Conservation (phyloP, 306 rosid genomes). For the Spatholobus suberectus region DNA sequence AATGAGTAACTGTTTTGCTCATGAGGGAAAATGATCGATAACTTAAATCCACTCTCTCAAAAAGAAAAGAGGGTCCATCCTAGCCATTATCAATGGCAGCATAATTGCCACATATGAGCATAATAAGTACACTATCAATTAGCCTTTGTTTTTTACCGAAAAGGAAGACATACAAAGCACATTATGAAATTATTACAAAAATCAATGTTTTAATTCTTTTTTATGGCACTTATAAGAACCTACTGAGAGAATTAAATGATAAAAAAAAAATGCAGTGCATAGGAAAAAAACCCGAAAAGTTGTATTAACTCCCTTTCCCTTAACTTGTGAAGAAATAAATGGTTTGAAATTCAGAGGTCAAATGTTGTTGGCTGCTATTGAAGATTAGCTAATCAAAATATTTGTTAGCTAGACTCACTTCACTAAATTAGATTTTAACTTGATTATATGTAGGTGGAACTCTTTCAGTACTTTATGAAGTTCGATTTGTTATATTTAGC, state of each 20-base stretch:
- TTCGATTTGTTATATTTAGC: neutral
- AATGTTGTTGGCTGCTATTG: neutral
- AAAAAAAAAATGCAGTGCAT: neutral
- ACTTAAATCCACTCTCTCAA: slow-evolving; percentile 36
- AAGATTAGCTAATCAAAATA: neutral
- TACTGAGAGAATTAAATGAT: neutral
- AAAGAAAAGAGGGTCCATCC: slow-evolving; percentile 46
- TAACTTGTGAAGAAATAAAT: neutral
- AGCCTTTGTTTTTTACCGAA: slow-evolving; percentile 40
- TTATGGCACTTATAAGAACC: neutral
- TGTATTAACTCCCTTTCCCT: neutral
- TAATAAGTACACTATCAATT: slow-evolving; percentile 52
- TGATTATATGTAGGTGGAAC: slow-evolving; percentile 13
- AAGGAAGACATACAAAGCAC: slow-evolving; percentile 34
- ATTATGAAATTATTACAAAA: slow-evolving; percentile 32
- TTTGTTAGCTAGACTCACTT: neutral
- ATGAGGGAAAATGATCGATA: slow-evolving; percentile 53
- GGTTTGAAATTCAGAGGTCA: neutral
- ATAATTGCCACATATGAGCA: slow-evolving; percentile 51
- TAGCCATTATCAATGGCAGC: slow-evolving; percentile 52
- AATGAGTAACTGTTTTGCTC: slow-evolving; percentile 54
- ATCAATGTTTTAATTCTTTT: slow-evolving; percentile 21
- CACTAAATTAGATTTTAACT: neutral
- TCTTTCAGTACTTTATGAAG: neutral
- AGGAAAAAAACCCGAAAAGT: neutral